Evolutionary conservation across 2,329 filamentous ascomycete species (phyloP).

Genomic region (Endothia cerciana): DNA sequence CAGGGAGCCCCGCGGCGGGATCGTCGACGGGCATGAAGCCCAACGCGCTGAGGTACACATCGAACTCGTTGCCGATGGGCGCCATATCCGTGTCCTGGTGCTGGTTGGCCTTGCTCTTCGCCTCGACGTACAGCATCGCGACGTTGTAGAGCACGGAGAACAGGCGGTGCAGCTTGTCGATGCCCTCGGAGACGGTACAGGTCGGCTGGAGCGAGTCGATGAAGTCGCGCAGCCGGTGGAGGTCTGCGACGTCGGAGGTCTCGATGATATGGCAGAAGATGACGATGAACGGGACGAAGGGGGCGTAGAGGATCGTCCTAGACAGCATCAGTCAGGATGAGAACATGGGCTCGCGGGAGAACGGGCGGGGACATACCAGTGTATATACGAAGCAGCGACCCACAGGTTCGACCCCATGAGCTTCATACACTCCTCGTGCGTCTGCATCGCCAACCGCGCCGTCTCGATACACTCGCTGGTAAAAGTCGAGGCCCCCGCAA

Average conservation of each 20-base stretch:
- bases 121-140: slow-evolving; percentile 64
- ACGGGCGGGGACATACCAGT: slow-evolving; percentile 47
- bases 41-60: slow-evolving; percentile 66
- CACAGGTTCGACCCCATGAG: slow-evolving; percentile 45
- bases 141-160: slow-evolving; percentile 66
- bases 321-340: slow-evolving; percentile 3
- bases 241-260: slow-evolving; percentile 55
- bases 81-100: slow-evolving; percentile 50
- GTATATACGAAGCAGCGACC: slow-evolving; percentile 52
- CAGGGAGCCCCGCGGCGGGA: neutral
- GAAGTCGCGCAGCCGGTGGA: slow-evolving; percentile 60
- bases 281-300: slow-evolving; percentile 63
- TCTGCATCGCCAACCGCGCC: slow-evolving; percentile 52
- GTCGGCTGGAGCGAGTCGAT: slow-evolving; percentile 57
- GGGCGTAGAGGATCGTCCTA: slow-evolving; percentile 59
- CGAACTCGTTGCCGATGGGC: slow-evolving; percentile 62
- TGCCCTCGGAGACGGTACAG: slow-evolving; percentile 58
- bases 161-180: slow-evolving; percentile 64
- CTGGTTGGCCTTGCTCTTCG: slow-evolving; percentile 59
- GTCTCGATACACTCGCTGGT: slow-evolving; percentile 53
- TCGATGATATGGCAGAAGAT: slow-evolving; percentile 63
- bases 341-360: slow-evolving; percentile 10
- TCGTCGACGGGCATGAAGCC: slow-evolving; percentile 56
- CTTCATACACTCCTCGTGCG: slow-evolving; percentile 50
- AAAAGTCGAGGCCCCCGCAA: slow-evolving; percentile 47